Conservation (phyloP, 768 basidiomycete genomes). For the Roridomyces roridus region DNA sequence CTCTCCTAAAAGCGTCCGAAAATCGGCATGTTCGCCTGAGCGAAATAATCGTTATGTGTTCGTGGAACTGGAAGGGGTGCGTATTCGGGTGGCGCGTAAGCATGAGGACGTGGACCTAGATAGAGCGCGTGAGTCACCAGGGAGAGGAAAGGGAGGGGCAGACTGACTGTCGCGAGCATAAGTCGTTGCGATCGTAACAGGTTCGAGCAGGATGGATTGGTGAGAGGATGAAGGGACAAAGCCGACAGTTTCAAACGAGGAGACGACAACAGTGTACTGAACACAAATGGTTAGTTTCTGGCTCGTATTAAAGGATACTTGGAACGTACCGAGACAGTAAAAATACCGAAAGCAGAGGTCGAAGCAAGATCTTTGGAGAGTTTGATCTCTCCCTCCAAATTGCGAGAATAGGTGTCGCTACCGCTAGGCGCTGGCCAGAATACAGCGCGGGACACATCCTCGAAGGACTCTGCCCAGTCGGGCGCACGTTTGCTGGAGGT, state of each 20-base stretch:
- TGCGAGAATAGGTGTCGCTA: conserved; percentile 37
- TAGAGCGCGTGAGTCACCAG: background rate
- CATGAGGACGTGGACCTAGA: conserved; percentile 50
- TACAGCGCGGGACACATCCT: conserved; percentile 49
- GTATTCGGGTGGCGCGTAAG: conserved; percentile 59
- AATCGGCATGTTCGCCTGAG: conserved; percentile 18
- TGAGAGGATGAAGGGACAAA: conserved; percentile 42
- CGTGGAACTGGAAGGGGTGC: conserved; percentile 36
- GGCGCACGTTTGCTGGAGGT: conserved; percentile 42
- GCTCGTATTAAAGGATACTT: background rate
- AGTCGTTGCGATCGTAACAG: conserved; percentile 59
- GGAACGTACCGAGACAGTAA: conserved; percentile 54
- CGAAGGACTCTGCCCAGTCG: conserved; percentile 52
- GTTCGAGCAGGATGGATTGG: conserved; percentile 48
- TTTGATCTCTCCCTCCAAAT: conserved; percentile 59
- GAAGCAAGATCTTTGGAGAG: conserved; percentile 58
- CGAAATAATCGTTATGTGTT: conserved; percentile 36
- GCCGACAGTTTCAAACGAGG: conserved; percentile 48
- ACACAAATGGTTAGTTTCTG: conserved; percentile 10
- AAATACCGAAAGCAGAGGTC: conserved; percentile 55
- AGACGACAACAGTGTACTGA: conserved; percentile 55
- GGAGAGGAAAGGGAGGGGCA: background rate
- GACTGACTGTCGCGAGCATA: conserved; percentile 41
- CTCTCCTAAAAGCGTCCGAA: conserved; percentile 15
- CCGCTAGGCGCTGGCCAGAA: conserved; percentile 53